Conservation (phyloP, 139 green algal species). For the Tetradesmus obliquus region DNA sequence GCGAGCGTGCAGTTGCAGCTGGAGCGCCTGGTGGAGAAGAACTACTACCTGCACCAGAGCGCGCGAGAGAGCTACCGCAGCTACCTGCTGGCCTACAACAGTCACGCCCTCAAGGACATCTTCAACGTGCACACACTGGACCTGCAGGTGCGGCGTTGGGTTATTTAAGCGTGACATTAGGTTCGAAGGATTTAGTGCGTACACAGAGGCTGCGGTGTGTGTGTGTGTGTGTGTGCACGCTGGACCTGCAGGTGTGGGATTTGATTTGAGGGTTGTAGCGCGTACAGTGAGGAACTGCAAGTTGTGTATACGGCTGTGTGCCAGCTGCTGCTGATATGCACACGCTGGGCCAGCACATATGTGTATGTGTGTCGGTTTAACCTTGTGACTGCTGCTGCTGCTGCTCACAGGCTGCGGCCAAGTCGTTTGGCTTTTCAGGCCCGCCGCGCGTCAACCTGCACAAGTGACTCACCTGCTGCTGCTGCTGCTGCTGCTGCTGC, state of each 20-base stretch:
- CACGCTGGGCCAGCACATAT: neutral
- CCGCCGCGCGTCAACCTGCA: slow-evolving; percentile 63
- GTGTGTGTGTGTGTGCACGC: neutral
- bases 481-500: neutral
- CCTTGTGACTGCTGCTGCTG: neutral
- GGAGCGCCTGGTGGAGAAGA: slow-evolving; percentile 98
- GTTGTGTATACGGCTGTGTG: neutral
- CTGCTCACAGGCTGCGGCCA: slow-evolving; percentile 71
- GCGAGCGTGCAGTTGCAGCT: slow-evolving; percentile 97
- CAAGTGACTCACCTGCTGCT: no score
- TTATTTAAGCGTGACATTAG: neutral
- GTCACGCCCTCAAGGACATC: slow-evolving; percentile 94
- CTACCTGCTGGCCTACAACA: slow-evolving; percentile 98
- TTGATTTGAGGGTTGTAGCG: no score
- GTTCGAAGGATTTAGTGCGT: neutral
- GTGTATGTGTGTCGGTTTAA: no score
- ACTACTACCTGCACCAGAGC: slow-evolving; percentile 97
- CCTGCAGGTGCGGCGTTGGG: slow-evolving; percentile 56
- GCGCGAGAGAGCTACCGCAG: slow-evolving; percentile 83
- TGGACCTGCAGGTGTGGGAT: no score
- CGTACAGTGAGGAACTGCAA: no score
- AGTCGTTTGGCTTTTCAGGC: slow-evolving; percentile 93
- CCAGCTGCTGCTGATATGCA: neutral
- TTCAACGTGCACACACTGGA: slow-evolving; percentile 99
- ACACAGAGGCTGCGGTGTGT: neutral